Evolutionary conservation across 163 green algal genomes (phyloP), one percentile per base, ranked within the genome.

Genomic region (Scenedesmus sp.): DNA sequence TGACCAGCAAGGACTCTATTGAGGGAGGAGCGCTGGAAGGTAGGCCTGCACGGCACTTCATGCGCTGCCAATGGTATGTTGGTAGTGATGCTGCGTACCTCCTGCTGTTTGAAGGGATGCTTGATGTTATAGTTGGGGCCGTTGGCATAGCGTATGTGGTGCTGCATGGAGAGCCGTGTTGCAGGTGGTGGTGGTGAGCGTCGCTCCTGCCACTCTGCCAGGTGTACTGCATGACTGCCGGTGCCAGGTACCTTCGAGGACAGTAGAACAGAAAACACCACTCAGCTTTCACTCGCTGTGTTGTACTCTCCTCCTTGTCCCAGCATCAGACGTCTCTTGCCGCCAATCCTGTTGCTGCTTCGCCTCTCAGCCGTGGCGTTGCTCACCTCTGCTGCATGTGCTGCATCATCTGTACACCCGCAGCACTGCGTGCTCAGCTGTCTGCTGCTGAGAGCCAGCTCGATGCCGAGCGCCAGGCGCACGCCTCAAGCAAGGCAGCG

Each of bases 391-490:
- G 26, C 80, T 68, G 80, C 80, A n/a, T 35, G 2, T 86, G 46
- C 51, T 76, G 65, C 59, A 49, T 85, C 15, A n/a, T 84, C 13
- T 51, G n/a, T n/a, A 16, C 13, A 35, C 1, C 56, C 79, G 70
- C 89, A 91, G 92, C 94, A 33, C 89, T 98, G 81, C 91, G 95
- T 7, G 86, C 90, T 12, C 94, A 97, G 93, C 88, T 97, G 51
- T 88, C 94, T 15, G 43, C 80, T 20, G 92, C 92, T 35, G 96
- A 98, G 93, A 35, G 59, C 12, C 91, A 91, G n/a, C 92, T 97
- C 56, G 95, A 97, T 15, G 88, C 94, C 37, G 96, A 98, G 92
- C 92, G 95, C 4, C 89, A 89, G 24, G 93, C 94, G 49, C 93
- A 95, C 82, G 82, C 56, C 0, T 82, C 81, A 30, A 90, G 65